Evolutionary conservation across 2,329 filamentous ascomycete species (phyloP), one percentile per base, ranked within the genome.

Genomic region (Biscogniauxia mediterranea): DNA sequence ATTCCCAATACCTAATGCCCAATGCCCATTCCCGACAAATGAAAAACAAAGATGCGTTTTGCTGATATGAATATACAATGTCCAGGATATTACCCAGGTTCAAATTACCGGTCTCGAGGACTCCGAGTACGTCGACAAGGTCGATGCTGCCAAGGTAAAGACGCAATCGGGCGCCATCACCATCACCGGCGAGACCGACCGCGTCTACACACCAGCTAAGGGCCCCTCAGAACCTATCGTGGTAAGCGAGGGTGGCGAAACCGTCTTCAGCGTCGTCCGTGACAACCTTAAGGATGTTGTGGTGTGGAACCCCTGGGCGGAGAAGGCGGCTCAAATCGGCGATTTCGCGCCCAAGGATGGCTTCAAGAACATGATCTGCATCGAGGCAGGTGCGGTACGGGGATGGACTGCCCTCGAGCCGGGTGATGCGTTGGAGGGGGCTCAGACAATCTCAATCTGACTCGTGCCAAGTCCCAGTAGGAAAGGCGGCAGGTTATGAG

Each of bases 291-390:
- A 85, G 64, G 92, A 98, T 68, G 88, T 95, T 17, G 94, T 97
- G 1, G 90, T 98, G 28, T 99, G 95, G 95, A 99, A 99, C 78
- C 95, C 95, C 1, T 97, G 94, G 93, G 83, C 84, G 50, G 91
- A 93, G 65, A 96, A 96, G 81, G 87, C 91, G 1, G 85, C 87
- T 69, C 83, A 83, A 5, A 96, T 97, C 79, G 87, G 81, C 57
- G 95, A 99, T 76, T 97, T 98, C 74, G 85, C 84, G 61, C 95
- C 95, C 55, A 90, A 96, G 73, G 90, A 93, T 58, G 95, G 91
- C 46, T 98, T 89, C 81, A 92, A 92, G 81, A 86, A 92, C 61
- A 97, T 98, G 92, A 81, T 99, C 52, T 98, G 95, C 74, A 86
- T 98, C 56, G 95, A 99, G 82, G 91, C 94, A 2, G 95, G 95